Conservation (phyloP, 352 stramenopile species). For the Phytophthora agathidicida region DNA sequence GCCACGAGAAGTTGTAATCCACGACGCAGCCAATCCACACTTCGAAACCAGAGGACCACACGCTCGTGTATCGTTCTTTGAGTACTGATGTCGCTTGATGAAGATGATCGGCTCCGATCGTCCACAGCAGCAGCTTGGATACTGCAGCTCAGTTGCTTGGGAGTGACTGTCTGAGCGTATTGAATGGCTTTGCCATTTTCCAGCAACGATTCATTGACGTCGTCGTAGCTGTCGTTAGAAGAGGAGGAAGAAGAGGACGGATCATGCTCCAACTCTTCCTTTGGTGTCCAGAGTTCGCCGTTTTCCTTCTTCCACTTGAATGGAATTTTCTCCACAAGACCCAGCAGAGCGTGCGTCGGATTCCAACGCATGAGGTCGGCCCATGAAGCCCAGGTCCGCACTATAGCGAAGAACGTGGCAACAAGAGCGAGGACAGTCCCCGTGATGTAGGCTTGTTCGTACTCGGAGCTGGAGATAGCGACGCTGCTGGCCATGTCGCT, state of each 20-base stretch:
- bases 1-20: conserved; percentile 12
- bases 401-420: conserved; percentile 23
- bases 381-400: conserved; percentile 29
- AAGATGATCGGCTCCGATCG: neutral
- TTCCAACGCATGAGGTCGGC: conserved; percentile 28
- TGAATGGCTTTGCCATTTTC: conserved; percentile 14
- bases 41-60: neutral
- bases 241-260: neutral
- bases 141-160: conserved; percentile 16
- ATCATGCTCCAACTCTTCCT: conserved; percentile 12
- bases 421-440: conserved; percentile 3
- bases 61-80: neutral
- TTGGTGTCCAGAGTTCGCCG: conserved; percentile 26
- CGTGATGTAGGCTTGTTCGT: conserved; percentile 21
- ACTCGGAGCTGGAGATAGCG: conserved; percentile 22
- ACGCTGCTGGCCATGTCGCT: conserved; percentile 31
- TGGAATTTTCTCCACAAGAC: neutral
- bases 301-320: conserved; percentile 14
- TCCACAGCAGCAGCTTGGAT: neutral
- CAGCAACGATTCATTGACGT: conserved; percentile 19
- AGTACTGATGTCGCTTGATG: neutral
- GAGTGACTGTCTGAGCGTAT: conserved; percentile 17
- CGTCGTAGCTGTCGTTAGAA: conserved; percentile 22
- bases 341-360: conserved; percentile 1
- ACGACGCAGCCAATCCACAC: conserved; percentile 17